Evolutionary conservation across 192 early-diverging fungal genomes (phyloP), one percentile per base, ranked within the genome.

Genomic region (Diversispora eburnea): DNA sequence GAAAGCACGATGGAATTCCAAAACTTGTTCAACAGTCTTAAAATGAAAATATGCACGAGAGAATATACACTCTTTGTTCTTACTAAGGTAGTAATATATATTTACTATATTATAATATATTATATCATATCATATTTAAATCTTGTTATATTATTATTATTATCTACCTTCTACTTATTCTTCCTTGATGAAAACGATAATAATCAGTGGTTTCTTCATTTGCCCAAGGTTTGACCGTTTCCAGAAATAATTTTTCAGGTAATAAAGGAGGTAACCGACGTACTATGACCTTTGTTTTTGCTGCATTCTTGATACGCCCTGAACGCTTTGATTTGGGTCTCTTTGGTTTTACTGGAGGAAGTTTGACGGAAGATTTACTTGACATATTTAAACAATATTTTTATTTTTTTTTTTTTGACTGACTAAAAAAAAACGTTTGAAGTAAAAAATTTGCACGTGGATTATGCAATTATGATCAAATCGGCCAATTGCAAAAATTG

Each of bases 1-100:
- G 73, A 86, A 95, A n/a, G 79, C 82, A 66, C 85, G 86, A 73
- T 85, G 87, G 78, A 95, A 95, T 22, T 88, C 88, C 56, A 91
- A 49, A 7, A 93, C 82, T 5, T 84, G 78, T 33, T 93, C 91
- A 67, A 85, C 78, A 43, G 70, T 81, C 47, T 84, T 89, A 72
- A 95, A 93, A 66, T 89, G 85, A 46, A 95, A 77, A 76, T 95
- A 94, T 1, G 89, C 91, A 9, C 91, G 78, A 17, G 93, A 91
- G 73, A 87, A 91, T 0, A 86, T 79, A 57, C 74, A 83, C 63
- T 88, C 86, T 75, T 94, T 94, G 71, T 86, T 87, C 75, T 91
- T 88, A 72, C 90, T 93, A 74, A 8, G n/a, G 6, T 60, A 41
- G 22, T 41, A 5, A 8, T 3, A 22, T 72, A 39, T 17, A 13